Conservation (phyloP, 2,329 filamentous ascomycete genomes). For the Hymenoscyphus scutula region DNA sequence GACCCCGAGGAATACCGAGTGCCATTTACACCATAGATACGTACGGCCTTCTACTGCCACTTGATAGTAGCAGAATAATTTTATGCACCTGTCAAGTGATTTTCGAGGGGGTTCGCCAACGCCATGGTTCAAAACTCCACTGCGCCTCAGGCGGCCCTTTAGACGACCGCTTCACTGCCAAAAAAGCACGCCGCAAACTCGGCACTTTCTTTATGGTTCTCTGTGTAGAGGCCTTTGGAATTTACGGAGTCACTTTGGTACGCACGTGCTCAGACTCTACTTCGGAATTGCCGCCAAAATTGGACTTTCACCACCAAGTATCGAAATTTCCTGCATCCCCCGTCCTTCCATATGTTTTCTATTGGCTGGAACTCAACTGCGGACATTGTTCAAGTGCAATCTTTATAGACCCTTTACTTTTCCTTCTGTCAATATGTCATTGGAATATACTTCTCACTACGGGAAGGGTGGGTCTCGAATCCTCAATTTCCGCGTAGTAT, state of each 20-base stretch:
- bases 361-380: neutral
- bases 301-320: neutral
- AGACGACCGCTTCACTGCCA: constrained; percentile 5
- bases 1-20: constrained; percentile 3
- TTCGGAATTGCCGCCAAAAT: neutral
- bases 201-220: neutral
- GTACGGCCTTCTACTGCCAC: neutral
- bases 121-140: neutral
- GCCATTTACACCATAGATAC: neutral
- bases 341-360: neutral
- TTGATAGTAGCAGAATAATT: neutral
- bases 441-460: constrained; percentile 5
- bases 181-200: neutral
- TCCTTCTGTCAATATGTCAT: neutral
- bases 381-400: neutral
- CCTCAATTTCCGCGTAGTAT: neutral
- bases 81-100: constrained; percentile 12
- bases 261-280: neutral
- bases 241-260: neutral
- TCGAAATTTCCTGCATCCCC: neutral
- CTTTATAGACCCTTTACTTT: neutral
- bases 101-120: neutral
- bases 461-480: neutral
- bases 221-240: neutral
- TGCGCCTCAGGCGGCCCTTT: constrained; percentile 11